Evolutionary conservation across 179 eudicot species (phyloP).

Genomic region (Vitellaria paradoxa): DNA sequence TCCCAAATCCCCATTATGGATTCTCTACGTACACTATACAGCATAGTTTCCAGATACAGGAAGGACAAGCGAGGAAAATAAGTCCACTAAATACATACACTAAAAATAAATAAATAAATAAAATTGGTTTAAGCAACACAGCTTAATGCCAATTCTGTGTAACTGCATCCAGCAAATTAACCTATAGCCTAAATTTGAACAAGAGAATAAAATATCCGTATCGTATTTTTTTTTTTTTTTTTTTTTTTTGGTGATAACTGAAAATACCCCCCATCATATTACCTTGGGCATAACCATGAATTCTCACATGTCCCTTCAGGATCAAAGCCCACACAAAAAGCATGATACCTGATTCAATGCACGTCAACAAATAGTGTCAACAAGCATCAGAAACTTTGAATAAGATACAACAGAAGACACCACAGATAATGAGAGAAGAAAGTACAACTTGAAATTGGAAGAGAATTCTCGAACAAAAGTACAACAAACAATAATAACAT

Average conservation of each 20-base stretch:
- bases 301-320: constrained; percentile 69
- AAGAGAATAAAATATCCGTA: not conserved
- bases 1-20: not conserved
- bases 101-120: not conserved
- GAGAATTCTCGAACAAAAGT: not conserved
- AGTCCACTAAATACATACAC: not conserved
- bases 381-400: not conserved
- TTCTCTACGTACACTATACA: not conserved
- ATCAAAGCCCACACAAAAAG: constrained; percentile 95
- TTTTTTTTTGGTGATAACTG: too few species aligned
- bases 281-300: constrained; percentile 97
- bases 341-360: constrained; percentile 78
- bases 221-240: too few species aligned
- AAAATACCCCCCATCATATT: constrained; percentile 15
- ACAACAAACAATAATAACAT: not conserved
- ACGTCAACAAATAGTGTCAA: constrained; percentile 22
- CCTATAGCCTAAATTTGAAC: not conserved
- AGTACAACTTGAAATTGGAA: not conserved
- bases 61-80: not conserved
- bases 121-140: not conserved
- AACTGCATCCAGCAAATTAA: constrained; percentile 4
- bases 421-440: not conserved
- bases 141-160: not conserved
- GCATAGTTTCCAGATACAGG: not conserved
- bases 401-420: not conserved